Evolutionary conservation across 2,329 filamentous ascomycete species (phyloP).

Genomic region (Waltergamsia citrina): DNA sequence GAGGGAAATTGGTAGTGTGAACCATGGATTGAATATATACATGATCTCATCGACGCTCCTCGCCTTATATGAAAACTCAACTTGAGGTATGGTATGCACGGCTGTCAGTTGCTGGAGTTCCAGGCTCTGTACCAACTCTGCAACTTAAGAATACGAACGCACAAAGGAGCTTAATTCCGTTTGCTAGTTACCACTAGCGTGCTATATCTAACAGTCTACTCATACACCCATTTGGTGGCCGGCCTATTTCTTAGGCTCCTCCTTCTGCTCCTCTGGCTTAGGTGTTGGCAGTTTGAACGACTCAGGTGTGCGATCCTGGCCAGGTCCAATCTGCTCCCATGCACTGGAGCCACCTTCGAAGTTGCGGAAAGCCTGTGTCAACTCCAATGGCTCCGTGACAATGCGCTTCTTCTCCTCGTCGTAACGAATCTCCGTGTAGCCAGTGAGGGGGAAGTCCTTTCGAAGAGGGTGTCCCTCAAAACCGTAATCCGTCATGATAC

Average conservation of each 20-base stretch:
- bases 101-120: too few species aligned
- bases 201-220: conserved; percentile 9
- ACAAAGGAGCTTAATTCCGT: conserved; percentile 1
- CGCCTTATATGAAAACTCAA: too few species aligned
- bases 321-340: conserved; percentile 58
- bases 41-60: too few species aligned
- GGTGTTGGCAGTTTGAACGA: conserved; percentile 90
- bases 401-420: conserved; percentile 99
- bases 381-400: conserved; percentile 91
- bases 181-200: background rate
- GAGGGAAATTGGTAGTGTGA: too few species aligned
- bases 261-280: conserved; percentile 87
- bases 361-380: conserved; percentile 97
- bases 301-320: conserved; percentile 72
- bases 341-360: conserved; percentile 80
- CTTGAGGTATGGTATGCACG: too few species aligned
- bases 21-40: too few species aligned
- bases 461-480: conserved; percentile 96
- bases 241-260: conserved; percentile 82
- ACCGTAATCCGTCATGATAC: conserved; percentile 99
- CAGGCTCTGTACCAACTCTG: too few species aligned
- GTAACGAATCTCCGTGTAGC: conserved; percentile 95
- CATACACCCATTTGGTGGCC: conserved; percentile 18
- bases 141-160: background rate
- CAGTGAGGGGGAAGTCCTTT: conserved; percentile 96